Conservation (phyloP, 164 flowering plant species). For the Stephania japonica region DNA sequence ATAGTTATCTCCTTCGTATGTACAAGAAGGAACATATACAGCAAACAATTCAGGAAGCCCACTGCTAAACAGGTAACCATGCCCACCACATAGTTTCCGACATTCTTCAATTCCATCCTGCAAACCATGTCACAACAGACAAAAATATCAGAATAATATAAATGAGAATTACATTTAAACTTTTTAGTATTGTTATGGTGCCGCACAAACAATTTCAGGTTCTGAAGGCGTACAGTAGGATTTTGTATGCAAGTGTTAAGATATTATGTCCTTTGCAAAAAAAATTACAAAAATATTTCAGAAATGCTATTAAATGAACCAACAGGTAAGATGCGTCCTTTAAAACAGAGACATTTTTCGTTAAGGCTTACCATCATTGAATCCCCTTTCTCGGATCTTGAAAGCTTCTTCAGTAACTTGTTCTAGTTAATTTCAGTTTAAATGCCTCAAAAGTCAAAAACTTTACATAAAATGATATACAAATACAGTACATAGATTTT, state of each 20-base stretch:
- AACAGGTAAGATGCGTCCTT: background rate
- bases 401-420: background rate
- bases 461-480: too few relatives aligned
- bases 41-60: slow-evolving; percentile 99
- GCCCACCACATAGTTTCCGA: slow-evolving; percentile 96
- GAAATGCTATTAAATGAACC: background rate
- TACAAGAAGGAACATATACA: slow-evolving; percentile 96
- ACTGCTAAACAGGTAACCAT: slow-evolving; percentile 89
- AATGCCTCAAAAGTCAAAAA: too few relatives aligned
- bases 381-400: background rate
- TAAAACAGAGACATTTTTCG: background rate
- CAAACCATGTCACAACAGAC: slow-evolving; percentile 7
- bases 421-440: too few relatives aligned
- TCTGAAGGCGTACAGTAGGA: background rate
- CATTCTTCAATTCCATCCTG: slow-evolving; percentile 99
- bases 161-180: background rate
- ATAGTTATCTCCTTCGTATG: slow-evolving; percentile 95
- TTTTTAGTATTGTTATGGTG: background rate
- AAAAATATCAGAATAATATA: background rate
- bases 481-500: too few relatives aligned
- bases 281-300: too few relatives aligned
- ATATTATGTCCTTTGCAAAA: background rate
- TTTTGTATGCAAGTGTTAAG: background rate
- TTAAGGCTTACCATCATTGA: background rate
- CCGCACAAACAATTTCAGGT: background rate